Percentiles rank a stretch among this genome's conserved stretches.
phyloP scores from a whole-genome alignment of 768 basidiomycete genomes.

The Floccularia luteovirens region DNA sequence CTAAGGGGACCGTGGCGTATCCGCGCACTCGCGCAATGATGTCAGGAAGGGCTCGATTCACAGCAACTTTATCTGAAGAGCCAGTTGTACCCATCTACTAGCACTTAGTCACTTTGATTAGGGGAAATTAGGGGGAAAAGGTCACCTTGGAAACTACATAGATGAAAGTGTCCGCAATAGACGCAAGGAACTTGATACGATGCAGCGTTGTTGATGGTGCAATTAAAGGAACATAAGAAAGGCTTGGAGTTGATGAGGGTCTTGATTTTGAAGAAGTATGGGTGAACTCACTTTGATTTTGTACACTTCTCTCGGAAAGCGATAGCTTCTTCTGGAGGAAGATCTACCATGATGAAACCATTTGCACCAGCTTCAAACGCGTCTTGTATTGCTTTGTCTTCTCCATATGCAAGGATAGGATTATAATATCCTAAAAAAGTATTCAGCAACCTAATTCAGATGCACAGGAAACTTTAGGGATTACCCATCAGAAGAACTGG shows the following conservation, averaged over 20 bases:
- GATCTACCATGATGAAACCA: slow-evolving; percentile 96
- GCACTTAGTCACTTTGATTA: neutral
- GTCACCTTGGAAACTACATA: slow-evolving; percentile 94
- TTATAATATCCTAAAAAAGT: slow-evolving; percentile 89
- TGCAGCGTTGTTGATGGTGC: slow-evolving; percentile 87
- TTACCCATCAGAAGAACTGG: slow-evolving; percentile 94
- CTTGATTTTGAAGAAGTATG: neutral
- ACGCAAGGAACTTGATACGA: slow-evolving; percentile 85
- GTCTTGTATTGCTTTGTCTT: slow-evolving; percentile 89
- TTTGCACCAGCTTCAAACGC: slow-evolving; percentile 88
- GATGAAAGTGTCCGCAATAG: slow-evolving; percentile 95
- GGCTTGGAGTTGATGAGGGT: slow-evolving; percentile 31
- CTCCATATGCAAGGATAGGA: slow-evolving; percentile 90
- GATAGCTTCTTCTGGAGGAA: slow-evolving; percentile 95
- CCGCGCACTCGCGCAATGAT: slow-evolving; percentile 80
- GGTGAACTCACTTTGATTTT: slow-evolving; percentile 55
- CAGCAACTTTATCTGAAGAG: slow-evolving; percentile 63
- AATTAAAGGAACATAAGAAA: slow-evolving; percentile 93
- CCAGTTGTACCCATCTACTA: slow-evolving; percentile 93
- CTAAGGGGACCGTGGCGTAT: slow-evolving; percentile 75
- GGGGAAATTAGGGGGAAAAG: slow-evolving; percentile 1
- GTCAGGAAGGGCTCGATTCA: slow-evolving; percentile 75
- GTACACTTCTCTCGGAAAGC: slow-evolving; percentile 85
- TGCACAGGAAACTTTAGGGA: slow-evolving; percentile 11
- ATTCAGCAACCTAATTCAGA: no score